Percentiles rank a stretch among this genome's conserved stretches.
These are phyloP conservation scores for Tetrahymena malaccensis DNA, from an alignment of 73 alveolate genomes.

Conservation along the genomic window DNA sequence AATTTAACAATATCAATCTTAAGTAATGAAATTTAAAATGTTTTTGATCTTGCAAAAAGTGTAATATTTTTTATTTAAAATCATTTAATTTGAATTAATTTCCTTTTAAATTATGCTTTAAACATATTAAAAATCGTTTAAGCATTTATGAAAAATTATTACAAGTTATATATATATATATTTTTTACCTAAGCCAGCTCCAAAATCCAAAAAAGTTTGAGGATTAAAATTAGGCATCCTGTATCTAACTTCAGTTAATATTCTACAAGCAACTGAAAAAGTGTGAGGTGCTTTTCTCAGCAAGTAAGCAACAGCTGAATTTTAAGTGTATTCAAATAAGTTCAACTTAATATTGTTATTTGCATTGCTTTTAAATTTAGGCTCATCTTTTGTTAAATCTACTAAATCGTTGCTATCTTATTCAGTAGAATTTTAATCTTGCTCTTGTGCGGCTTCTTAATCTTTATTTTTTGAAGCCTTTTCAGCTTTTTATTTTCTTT, in stretches of 20 bases:
- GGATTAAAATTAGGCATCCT: constrained; percentile 10
- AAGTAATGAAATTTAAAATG: neutral
- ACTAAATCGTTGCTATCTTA: neutral
- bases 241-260: neutral
- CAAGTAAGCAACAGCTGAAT: constrained; percentile 17
- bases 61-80: no score
- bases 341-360: neutral
- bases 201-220: constrained; percentile 25
- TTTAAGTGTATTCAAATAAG: constrained; percentile 11
- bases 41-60: neutral
- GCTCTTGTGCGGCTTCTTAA: neutral
- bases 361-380: neutral
- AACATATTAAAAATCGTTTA: no score
- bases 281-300: constrained; percentile 6
- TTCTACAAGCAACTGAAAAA: constrained; percentile 13
- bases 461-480: neutral
- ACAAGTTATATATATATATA: no score
- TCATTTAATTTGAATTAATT: no score
- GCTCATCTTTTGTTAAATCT: neutral
- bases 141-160: no score
- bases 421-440: constrained; percentile 7
- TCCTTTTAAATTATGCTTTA: no score
- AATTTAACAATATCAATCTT: no score
- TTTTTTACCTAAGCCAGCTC: constrained; percentile 32
- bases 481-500: constrained; percentile 9